These are phyloP conservation scores for Carex sylvatica DNA, from an alignment of 202 grass and related monocot species.

Conservation along the genomic window DNA sequence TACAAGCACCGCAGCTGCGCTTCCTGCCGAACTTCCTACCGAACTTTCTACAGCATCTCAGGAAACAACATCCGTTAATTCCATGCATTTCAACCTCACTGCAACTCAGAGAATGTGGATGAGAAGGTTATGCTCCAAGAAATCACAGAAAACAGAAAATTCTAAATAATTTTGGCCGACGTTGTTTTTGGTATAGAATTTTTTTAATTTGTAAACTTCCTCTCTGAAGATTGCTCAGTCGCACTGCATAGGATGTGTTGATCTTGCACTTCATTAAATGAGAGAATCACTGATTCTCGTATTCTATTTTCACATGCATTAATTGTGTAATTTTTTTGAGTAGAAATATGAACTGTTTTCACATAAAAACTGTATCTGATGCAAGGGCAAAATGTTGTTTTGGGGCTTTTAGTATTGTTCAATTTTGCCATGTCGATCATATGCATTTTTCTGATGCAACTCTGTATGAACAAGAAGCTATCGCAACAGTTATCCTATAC, in stretches of 20 bases:
- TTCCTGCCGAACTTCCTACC: constrained; percentile 77
- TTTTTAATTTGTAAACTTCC: constrained; percentile 6
- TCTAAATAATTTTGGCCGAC: constrained; percentile 24
- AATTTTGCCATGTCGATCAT: too few relatives aligned
- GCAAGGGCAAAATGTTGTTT: background rate
- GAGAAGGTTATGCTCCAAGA: constrained; percentile 45
- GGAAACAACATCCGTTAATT: background rate
- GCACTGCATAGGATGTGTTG: constrained; percentile 12
- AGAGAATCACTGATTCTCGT: background rate
- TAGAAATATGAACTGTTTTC: background rate
- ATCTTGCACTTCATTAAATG: background rate
- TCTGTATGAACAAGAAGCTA: too few relatives aligned
- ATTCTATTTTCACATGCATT: background rate
- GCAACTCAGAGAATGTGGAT: constrained; percentile 68
- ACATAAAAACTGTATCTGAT: background rate
- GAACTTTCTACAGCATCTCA: constrained; percentile 53
- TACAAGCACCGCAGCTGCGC: constrained; percentile 76
- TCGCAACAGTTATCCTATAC: too few relatives aligned
- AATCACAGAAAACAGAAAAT: constrained; percentile 26
- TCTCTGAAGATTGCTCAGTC: background rate
- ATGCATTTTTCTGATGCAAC: too few relatives aligned
- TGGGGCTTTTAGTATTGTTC: too few relatives aligned
- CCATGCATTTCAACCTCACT: constrained; percentile 26
- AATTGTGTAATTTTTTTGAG: background rate
- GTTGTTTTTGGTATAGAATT: background rate